Conservation (phyloP, 2,329 filamentous ascomycete species). For the Sarocladiaceae sp. region DNA sequence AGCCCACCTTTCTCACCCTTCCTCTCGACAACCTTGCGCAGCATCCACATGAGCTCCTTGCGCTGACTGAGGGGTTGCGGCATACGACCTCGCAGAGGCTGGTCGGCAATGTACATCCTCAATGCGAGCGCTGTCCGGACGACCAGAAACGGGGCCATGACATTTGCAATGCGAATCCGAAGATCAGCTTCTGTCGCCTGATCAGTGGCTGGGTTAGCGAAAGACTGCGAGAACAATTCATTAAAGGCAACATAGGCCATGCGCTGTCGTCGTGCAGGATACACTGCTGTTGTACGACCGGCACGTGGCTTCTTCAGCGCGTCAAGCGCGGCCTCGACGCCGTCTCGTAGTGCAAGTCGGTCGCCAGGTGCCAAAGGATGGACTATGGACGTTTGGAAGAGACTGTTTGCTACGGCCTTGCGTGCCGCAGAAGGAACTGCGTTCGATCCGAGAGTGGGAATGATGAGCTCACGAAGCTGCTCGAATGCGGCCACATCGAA, state of each 20-base stretch:
- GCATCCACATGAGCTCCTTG: conserved; percentile 67
- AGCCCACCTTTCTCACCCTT: conserved; percentile 1
- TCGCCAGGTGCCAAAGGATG: conserved; percentile 56
- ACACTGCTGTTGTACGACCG: conserved; percentile 65
- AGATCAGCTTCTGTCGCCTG: conserved; percentile 20
- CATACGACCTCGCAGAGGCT: conserved; percentile 81
- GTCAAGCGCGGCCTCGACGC: conserved; percentile 43
- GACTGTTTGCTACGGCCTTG: conserved; percentile 61
- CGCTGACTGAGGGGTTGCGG: conserved; percentile 79
- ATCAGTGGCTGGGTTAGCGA: conserved; percentile 35
- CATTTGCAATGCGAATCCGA: conserved; percentile 61
- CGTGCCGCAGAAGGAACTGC: conserved; percentile 61
- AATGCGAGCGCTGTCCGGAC: conserved; percentile 73
- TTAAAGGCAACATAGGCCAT: conserved; percentile 79
- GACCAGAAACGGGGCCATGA: conserved; percentile 74
- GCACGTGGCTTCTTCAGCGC: conserved; percentile 57
- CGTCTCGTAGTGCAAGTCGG: conserved; percentile 43
- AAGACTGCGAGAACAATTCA: conserved; percentile 61
- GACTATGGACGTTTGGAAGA: conserved; percentile 79
- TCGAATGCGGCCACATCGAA: conserved; percentile 76
- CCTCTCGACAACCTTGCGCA: conserved; percentile 54
- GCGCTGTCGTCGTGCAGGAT: conserved; percentile 56
- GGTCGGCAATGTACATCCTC: conserved; percentile 83
- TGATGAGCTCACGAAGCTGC: conserved; percentile 63
- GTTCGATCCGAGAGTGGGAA: conserved; percentile 62